Conservation (phyloP, 768 basidiomycete genomes). For the Chalciporus pseudorubinellus region DNA sequence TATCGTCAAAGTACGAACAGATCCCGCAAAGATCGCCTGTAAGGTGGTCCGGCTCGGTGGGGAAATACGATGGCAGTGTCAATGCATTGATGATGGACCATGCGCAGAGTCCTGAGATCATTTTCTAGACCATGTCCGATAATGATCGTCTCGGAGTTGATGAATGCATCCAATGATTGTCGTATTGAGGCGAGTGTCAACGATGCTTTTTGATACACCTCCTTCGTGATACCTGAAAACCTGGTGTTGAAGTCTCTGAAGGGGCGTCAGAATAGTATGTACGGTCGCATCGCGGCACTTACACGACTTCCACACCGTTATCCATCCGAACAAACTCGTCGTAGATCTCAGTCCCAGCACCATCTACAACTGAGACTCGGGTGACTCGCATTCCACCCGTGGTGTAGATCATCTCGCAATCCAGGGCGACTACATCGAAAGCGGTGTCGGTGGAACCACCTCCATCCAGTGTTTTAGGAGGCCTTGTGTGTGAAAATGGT, state of each 20-base stretch:
- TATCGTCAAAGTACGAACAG: slow-evolving; percentile 48
- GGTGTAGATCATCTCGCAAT: slow-evolving; percentile 97
- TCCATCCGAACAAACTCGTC: slow-evolving; percentile 84
- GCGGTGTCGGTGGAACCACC: slow-evolving; percentile 31
- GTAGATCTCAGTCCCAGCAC: slow-evolving; percentile 66
- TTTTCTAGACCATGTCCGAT: slow-evolving; percentile 93
- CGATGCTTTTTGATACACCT: slow-evolving; percentile 56
- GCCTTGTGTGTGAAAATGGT: slow-evolving; percentile 56
- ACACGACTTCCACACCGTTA: slow-evolving; percentile 77
- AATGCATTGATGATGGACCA: slow-evolving; percentile 80
- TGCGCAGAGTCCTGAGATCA: slow-evolving; percentile 85
- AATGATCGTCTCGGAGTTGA: slow-evolving; percentile 79
- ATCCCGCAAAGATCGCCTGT: slow-evolving; percentile 75
- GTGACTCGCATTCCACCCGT: slow-evolving; percentile 92
- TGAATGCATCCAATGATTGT: slow-evolving; percentile 62
- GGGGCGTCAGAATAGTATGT: slow-evolving; percentile 1
- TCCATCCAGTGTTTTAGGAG: slow-evolving; percentile 7
- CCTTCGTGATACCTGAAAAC: slow-evolving; percentile 76
- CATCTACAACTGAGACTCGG: slow-evolving; percentile 86
- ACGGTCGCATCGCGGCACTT: slow-evolving; percentile 24
- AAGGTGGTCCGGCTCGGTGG: slow-evolving; percentile 74
- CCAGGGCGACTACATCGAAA: slow-evolving; percentile 82
- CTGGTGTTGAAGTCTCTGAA: slow-evolving; percentile 87
- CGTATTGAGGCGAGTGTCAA: slow-evolving; percentile 68
- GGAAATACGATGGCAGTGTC: slow-evolving; percentile 90